Base-by-base conservation (phyloP, 208 protist species). In the Naegleria lovaniensis region DNA sequence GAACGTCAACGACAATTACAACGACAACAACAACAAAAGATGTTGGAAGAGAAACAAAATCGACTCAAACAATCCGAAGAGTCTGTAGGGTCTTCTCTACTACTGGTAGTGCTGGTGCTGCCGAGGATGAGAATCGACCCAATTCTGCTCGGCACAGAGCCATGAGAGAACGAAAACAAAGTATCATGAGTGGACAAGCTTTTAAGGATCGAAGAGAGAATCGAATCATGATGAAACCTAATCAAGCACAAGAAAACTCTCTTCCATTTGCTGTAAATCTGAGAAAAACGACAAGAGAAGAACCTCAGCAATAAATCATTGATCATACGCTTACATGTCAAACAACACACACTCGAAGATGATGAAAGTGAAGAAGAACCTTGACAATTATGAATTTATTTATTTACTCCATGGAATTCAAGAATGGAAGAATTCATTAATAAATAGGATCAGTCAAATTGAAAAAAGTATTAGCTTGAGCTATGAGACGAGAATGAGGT, bases 401-500 rank as follows among this genome's bases (percentile, higher is more conserved):
- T n/a, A n/a, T n/a, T n/a, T n/a, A n/a, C n/a, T n/a, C n/a, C n/a
- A n/a, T n/a, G n/a, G n/a, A 48, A 48, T 48, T 48, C 43, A 48
- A 48, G 43, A 48, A n/a, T n/a, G n/a, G n/a, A n/a, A n/a, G 43
- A 48, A 1, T 48, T 48, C 7, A 48, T 7, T 48, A 48, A 48
- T 48, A 7, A 48, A 48, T 48, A 22, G 55, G 55, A 67, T 15
- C 19, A 67, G 55, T 67, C 55, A 67, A 67, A 3, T 15, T 67
- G 22, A 67, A 67, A 29, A 22, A 29, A 83, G 88, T 36, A 22
- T 67, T n/a, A 16, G 91, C 48, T 59, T 85, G 85, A 84, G 91
- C 59, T 9, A 92, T 75, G 19, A 79, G 52, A 59, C 67, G 88
- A 52, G 90, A 59, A 90, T 94, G 91, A 39, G 92, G 87, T 88